A percentile compares a stretch with the other conserved stretches of the same genome.
Conservation (phyloP, 1,284 basidiomycete genomes). For the Sphagnurus paluster region DNA sequence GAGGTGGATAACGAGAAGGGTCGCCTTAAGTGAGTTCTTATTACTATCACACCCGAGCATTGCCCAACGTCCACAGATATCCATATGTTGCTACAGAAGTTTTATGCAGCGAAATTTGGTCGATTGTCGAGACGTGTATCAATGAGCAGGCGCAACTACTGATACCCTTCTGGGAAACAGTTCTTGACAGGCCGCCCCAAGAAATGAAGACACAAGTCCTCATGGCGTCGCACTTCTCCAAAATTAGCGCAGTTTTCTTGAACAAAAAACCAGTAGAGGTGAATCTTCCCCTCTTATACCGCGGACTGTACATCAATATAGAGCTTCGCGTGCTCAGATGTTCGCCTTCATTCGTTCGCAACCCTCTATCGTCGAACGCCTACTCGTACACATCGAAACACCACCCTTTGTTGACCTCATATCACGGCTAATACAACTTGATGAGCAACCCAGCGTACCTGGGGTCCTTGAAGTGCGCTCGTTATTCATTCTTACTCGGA, state of each 20-base stretch:
- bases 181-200: slow-evolving; percentile 76
- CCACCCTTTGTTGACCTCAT: slow-evolving; percentile 92
- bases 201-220: slow-evolving; percentile 77
- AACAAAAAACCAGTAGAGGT: slow-evolving; percentile 90
- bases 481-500: slow-evolving; percentile 25
- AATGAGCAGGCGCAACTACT: slow-evolving; percentile 71
- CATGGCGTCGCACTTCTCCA: slow-evolving; percentile 83
- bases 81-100: slow-evolving; percentile 96
- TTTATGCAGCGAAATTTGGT: slow-evolving; percentile 94
- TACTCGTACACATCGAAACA: slow-evolving; percentile 86
- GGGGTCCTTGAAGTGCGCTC: slow-evolving; percentile 82
- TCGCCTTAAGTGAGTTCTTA: slow-evolving; percentile 67
- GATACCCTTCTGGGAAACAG: slow-evolving; percentile 90
- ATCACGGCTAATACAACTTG: slow-evolving; percentile 89
- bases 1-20: slow-evolving; percentile 76
- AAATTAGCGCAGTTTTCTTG: slow-evolving; percentile 87
- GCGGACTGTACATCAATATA: slow-evolving; percentile 24
- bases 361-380: slow-evolving; percentile 80
- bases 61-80: slow-evolving; percentile 58
- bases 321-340: slow-evolving; percentile 63
- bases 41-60: slow-evolving; percentile 3
- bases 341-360: slow-evolving; percentile 87
- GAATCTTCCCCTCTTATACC: slow-evolving; percentile 33
- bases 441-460: slow-evolving; percentile 81
- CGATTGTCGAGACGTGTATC: slow-evolving; percentile 89